A percentile compares a stretch with the other conserved stretches of the same genome.
phyloP scores from a whole-genome alignment of 2,329 filamentous ascomycete species.

The Onygenales sp. region DNA sequence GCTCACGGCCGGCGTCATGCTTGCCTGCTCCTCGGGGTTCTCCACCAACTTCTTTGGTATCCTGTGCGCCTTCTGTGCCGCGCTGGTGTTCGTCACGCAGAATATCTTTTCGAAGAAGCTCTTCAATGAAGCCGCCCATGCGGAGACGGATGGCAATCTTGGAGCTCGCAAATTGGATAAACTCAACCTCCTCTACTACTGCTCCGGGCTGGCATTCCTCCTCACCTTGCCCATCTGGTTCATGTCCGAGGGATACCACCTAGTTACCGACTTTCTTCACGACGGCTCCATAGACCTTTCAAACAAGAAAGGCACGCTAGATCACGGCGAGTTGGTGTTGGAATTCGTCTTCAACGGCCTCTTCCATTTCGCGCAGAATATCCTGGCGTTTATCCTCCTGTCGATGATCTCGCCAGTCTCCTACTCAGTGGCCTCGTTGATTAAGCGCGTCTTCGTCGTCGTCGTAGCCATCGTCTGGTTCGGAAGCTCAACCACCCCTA shows the following conservation, averaged over 20 bases:
- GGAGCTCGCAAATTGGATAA: conserved; percentile 81
- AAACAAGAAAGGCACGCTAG: conserved; percentile 63
- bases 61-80: conserved; percentile 76
- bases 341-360: conserved; percentile 96
- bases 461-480: conserved; percentile 95
- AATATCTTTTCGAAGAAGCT: conserved; percentile 98
- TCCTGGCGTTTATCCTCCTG: conserved; percentile 83
- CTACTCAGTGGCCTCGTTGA: conserved; percentile 89
- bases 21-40: conserved; percentile 89
- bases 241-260: conserved; percentile 71
- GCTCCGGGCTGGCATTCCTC: conserved; percentile 84
- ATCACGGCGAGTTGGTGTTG: conserved; percentile 53
- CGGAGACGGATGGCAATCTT: conserved; percentile 62
- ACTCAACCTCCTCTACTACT: conserved; percentile 92
- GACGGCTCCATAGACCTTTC: conserved; percentile 72
- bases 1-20: conserved; percentile 84
- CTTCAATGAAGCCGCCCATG: conserved; percentile 85
- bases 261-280: conserved; percentile 67
- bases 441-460: conserved; percentile 97
- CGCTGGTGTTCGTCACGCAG: conserved; percentile 90
- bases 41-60: conserved; percentile 86
- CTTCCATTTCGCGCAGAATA: conserved; percentile 94
- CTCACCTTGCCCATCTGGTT: conserved; percentile 89
- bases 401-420: conserved; percentile 94
- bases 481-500: conserved; percentile 70